phyloP scores from a whole-genome alignment of 495 filamentous ascomycete species.

The Lepraria neglecta region DNA sequence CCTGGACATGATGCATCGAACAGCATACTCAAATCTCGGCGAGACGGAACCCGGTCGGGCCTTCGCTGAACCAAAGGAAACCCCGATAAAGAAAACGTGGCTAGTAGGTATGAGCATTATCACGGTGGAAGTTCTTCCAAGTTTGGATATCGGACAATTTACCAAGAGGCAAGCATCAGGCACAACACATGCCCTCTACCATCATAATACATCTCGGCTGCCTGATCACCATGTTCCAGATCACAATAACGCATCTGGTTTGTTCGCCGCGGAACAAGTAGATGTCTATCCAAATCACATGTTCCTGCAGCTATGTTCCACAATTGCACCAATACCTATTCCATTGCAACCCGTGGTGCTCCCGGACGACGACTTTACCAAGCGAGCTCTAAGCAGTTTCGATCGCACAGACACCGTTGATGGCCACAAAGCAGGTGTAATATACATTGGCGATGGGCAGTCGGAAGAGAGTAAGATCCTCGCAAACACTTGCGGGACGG shows the following conservation, averaged over 20 bases:
- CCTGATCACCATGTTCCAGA: conserved; percentile 59
- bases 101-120: conserved; percentile 81
- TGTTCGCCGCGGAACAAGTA: conserved; percentile 39
- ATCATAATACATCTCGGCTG: conserved; percentile 61
- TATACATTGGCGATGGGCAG: conserved; percentile 84
- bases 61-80: conserved; percentile 56
- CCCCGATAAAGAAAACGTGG: conserved; percentile 74
- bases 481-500: conserved; percentile 71
- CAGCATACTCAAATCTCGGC: conserved; percentile 76
- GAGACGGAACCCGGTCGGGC: conserved; percentile 56
- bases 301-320: conserved; percentile 61
- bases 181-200: conserved; percentile 69
- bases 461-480: conserved; percentile 75
- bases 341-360: conserved; percentile 67
- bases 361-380: conserved; percentile 73
- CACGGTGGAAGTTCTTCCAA: conserved; percentile 71
- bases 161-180: conserved; percentile 79
- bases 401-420: conserved; percentile 88
- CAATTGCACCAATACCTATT: conserved; percentile 63
- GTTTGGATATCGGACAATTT: conserved; percentile 69
- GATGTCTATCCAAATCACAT: conserved; percentile 74
- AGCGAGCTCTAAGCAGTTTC: conserved; percentile 69
- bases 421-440: conserved; percentile 88
- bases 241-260: conserved; percentile 39
- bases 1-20: conserved; percentile 91